A percentile compares a stretch with the other conserved stretches of the same genome.
phyloP scores from a whole-genome alignment of 2,329 filamentous ascomycete genomes.

The Sclerotinia glacialis region DNA sequence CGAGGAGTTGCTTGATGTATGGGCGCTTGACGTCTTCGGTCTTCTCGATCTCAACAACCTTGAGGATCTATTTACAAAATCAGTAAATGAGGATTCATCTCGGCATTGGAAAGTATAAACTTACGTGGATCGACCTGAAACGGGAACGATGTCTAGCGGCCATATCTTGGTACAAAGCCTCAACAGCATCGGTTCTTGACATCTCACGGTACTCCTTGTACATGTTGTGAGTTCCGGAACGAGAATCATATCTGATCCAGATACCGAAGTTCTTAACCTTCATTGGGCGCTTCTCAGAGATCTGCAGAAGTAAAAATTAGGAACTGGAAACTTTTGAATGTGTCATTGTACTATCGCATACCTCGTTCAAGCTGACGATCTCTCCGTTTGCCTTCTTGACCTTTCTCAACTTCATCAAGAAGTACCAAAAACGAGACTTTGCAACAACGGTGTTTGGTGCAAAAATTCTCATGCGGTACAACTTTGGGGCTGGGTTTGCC shows the following conservation, averaged over 20 bases:
- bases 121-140: conserved; percentile 97
- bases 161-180: conserved; percentile 99
- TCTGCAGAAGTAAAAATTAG: conserved; percentile 51
- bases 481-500: conserved; percentile 92
- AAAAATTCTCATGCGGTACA: conserved; percentile 99
- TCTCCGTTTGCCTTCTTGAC: conserved; percentile 99
- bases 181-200: conserved; percentile 90
- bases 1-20: conserved; percentile 98
- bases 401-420: conserved; percentile 98
- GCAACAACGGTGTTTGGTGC: conserved; percentile 96
- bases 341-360: conserved; percentile 50
- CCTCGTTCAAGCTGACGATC: conserved; percentile 95
- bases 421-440: conserved; percentile 99
- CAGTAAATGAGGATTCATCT: conserved; percentile 22
- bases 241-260: conserved; percentile 99
- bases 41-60: conserved; percentile 97
- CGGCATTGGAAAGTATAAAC: conserved; percentile 42
- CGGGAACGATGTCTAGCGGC: conserved; percentile 96
- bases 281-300: conserved; percentile 96
- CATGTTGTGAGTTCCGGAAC: conserved; percentile 99
- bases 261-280: conserved; percentile 99
- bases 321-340: conserved; percentile 10
- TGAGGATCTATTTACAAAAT: conserved; percentile 70
- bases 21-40: conserved; percentile 91
- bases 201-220: conserved; percentile 99